Conservation (phyloP, 768 basidiomycete genomes). For the Piloderma croceum region DNA sequence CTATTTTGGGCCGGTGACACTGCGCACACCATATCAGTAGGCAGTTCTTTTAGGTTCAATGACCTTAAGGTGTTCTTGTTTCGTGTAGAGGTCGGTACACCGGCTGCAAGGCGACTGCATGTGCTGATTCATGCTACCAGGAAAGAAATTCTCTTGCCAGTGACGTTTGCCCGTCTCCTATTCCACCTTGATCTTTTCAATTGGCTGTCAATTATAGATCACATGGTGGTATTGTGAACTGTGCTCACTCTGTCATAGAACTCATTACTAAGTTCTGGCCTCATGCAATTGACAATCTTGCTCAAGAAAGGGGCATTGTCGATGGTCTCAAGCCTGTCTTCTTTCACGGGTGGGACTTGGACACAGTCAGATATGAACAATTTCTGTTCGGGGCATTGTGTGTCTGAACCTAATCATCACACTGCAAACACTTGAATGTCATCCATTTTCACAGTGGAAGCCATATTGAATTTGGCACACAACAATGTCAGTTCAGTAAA, state of each 20-base stretch:
- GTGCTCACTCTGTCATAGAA: slow-evolving; percentile 60
- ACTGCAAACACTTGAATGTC: background rate
- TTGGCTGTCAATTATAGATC: slow-evolving; percentile 64
- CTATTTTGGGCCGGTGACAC: slow-evolving; percentile 80
- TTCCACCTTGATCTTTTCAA: slow-evolving; percentile 42
- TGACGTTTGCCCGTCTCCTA: slow-evolving; percentile 10
- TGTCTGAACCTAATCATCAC: slow-evolving; percentile 9
- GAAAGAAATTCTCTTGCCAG: background rate
- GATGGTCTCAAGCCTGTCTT: slow-evolving; percentile 55
- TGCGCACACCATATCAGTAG: slow-evolving; percentile 70
- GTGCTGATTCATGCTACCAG: background rate
- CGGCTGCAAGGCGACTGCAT: too few species aligned
- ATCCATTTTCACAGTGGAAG: slow-evolving; percentile 28
- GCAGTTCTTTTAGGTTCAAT: slow-evolving; percentile 67
- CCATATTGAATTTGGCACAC: slow-evolving; percentile 54
- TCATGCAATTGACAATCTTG: slow-evolving; percentile 53
- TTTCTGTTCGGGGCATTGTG: slow-evolving; percentile 51
- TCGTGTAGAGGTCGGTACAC: slow-evolving; percentile 47
- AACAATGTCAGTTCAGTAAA: slow-evolving; percentile 47
- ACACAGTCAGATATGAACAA: slow-evolving; percentile 43
- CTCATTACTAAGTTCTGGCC: slow-evolving; percentile 60
- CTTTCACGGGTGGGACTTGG: slow-evolving; percentile 42
- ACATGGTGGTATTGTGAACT: slow-evolving; percentile 69
- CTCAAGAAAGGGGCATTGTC: slow-evolving; percentile 49
- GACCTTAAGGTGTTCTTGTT: slow-evolving; percentile 65